Base-by-base conservation (phyloP, 208 protist species). In the Trypanosoma conorhini region DNA sequence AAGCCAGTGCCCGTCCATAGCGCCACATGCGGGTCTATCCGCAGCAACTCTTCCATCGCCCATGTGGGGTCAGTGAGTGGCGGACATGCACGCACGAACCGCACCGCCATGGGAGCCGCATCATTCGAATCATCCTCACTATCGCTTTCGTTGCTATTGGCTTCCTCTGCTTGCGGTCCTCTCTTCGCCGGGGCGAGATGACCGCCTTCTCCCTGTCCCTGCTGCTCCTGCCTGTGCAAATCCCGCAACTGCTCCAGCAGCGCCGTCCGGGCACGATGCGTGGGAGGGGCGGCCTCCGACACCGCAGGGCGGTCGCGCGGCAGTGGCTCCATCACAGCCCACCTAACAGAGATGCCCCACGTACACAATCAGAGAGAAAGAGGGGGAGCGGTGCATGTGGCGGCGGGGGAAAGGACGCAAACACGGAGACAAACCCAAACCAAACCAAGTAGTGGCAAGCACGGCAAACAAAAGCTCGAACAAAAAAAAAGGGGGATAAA, bases 21-120 rank as follows among this genome's bases (percentile, higher is more conserved):
- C 9, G 76, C 74, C 30, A 79, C 70, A 22, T 74, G 46, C 0
- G 77, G 75, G 51, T 77, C 78, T 12, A 87, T 65, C 8, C 91
- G 85, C 55, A 77, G 61, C 21, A 89, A 74, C 77, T 96, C 86
- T 69, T 94, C 88, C 86, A 89, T 89, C n/a, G 91, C 88, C 91
- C 91, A 96, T 10, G 81, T 44, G 4, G 88, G 85, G 55, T 93
- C 78, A 3, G 63, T 74, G 19, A 89, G 72, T 19, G 83, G 70
- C 0, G 85, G 81, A 48, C 76, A 86, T 17, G 24, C 42, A 1
- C 72, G 77, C 61, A 92, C 71, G 13, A 87, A 76, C 7, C 57
- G 59, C 54, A 76, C 79, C 0, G 72, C 54, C 17, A 61, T 31
- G 5, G 71, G 64, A n/a, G 62, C 44, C 17, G 7, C 44, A 0